Percentiles rank a stretch among this genome's conserved stretches.
phyloP scores from a whole-genome alignment of 1,139 yeast species.

The Geotrichum citri-aurantii region DNA sequence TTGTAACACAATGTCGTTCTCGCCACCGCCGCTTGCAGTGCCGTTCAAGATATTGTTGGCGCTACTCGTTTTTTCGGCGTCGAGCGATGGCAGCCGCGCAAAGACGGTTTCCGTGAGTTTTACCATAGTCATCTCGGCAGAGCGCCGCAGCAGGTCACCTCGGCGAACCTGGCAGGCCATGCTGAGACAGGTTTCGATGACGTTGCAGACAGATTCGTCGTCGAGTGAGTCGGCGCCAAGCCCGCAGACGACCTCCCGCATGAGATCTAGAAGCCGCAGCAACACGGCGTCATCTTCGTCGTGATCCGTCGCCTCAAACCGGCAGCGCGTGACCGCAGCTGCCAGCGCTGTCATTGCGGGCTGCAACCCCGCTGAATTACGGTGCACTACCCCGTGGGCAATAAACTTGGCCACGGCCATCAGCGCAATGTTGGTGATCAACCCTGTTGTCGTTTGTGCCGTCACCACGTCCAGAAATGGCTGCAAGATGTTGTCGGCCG shows the following conservation, averaged over 20 bases:
- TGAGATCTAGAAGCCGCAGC: constrained; percentile 67
- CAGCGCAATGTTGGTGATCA: constrained; percentile 76
- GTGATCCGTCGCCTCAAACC: constrained; percentile 94
- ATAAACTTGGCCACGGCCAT: constrained; percentile 67
- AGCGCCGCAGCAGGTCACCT: constrained; percentile 79
- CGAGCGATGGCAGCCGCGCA: constrained; percentile 50
- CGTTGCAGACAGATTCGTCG: constrained; percentile 80
- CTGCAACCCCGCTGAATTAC: constrained; percentile 43
- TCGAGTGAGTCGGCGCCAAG: constrained; percentile 58
- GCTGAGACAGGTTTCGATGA: constrained; percentile 83
- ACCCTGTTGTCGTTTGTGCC: constrained; percentile 79
- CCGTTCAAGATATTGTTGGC: constrained; percentile 4
- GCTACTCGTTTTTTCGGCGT: constrained; percentile 41
- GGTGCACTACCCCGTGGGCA: constrained; percentile 50
- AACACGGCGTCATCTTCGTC: constrained; percentile 88
- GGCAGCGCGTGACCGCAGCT: constrained; percentile 83
- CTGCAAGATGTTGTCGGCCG: constrained; percentile 66
- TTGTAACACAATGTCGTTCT: constrained; percentile 2
- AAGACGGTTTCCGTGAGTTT: constrained; percentile 59
- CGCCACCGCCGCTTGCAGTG: not conserved
- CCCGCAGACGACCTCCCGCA: constrained; percentile 61
- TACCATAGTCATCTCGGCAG: constrained; percentile 82
- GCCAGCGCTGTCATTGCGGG: constrained; percentile 53
- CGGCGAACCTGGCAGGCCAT: constrained; percentile 90
- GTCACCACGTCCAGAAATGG: constrained; percentile 83